Conservation (phyloP, 1,284 basidiomycete genomes). For the Cutaneotrichosporon dermatis region DNA sequence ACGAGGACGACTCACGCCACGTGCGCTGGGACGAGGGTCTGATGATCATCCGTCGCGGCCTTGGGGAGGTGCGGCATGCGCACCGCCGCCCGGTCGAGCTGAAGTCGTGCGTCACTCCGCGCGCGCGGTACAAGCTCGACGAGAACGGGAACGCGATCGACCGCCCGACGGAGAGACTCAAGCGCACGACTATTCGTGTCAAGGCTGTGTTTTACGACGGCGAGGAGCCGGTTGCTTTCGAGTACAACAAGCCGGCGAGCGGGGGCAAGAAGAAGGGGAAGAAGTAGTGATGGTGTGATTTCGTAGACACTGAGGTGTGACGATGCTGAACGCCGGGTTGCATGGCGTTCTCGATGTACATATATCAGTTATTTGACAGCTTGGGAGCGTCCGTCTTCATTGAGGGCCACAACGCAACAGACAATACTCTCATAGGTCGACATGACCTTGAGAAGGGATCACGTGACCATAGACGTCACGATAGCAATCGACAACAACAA, state of each 20-base stretch:
- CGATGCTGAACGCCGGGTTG: too few relatives aligned
- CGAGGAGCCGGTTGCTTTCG: constrained; percentile 51
- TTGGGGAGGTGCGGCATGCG: background rate
- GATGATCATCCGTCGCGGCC: constrained; percentile 28
- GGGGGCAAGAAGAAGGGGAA: constrained; percentile 9
- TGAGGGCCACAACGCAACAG: too few relatives aligned
- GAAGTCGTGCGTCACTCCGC: constrained; percentile 8
- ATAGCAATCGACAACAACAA: too few relatives aligned
- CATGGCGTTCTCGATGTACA: too few relatives aligned
- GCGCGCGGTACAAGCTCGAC: constrained; percentile 62
- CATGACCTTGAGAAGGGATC: too few relatives aligned
- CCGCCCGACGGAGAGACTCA: constrained; percentile 59
- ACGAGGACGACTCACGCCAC: background rate
- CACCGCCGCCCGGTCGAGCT: background rate
- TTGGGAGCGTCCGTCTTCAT: too few relatives aligned
- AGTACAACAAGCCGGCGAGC: constrained; percentile 2
- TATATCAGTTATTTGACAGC: too few relatives aligned
- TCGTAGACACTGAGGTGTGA: too few relatives aligned
- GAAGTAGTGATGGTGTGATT: constrained; percentile 1
- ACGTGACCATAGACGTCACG: too few relatives aligned
- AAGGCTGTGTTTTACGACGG: constrained; percentile 79
- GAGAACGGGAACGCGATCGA: constrained; percentile 67
- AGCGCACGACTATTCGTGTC: constrained; percentile 64
- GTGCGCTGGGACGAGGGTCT: constrained; percentile 77
- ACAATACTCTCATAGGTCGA: too few relatives aligned